These are phyloP conservation scores for Colletotrichum gloeosporioides DNA, from an alignment of 2,329 filamentous ascomycete genomes.

Conservation along the genomic window DNA sequence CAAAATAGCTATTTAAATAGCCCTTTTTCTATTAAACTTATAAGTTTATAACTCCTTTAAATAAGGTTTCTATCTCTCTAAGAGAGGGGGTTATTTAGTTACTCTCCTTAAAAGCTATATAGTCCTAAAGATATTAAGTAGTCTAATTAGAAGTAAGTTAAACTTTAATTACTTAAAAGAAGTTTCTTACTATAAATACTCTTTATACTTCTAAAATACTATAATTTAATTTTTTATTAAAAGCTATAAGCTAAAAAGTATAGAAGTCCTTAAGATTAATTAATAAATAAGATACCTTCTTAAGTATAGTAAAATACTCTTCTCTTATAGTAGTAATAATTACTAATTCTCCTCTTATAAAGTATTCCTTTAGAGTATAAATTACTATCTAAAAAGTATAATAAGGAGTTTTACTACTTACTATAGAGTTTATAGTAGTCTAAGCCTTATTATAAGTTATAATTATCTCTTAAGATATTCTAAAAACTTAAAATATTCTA, in stretches of 20 bases:
- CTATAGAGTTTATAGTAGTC: background rate
- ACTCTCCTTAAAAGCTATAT: no score
- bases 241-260: background rate
- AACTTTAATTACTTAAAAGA: background rate
- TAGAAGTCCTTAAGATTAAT: background rate
- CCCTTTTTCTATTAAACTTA: background rate
- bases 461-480: background rate
- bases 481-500: background rate
- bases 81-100: rapidly evolving
- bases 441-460: no score
- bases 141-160: background rate
- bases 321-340: background rate
- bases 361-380: background rate
- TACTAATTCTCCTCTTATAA: background rate
- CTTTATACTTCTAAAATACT: background rate
- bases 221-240: background rate
- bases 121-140: no score
- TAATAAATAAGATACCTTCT: background rate
- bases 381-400: background rate
- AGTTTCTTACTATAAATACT: background rate
- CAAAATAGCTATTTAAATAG: background rate
- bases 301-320: background rate
- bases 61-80: background rate
- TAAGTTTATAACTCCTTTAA: background rate
- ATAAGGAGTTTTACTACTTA: background rate